These are phyloP conservation scores for Trichopus zeylanicus DNA, from an alignment of 116 monocot genomes.

Conservation along the genomic window DNA sequence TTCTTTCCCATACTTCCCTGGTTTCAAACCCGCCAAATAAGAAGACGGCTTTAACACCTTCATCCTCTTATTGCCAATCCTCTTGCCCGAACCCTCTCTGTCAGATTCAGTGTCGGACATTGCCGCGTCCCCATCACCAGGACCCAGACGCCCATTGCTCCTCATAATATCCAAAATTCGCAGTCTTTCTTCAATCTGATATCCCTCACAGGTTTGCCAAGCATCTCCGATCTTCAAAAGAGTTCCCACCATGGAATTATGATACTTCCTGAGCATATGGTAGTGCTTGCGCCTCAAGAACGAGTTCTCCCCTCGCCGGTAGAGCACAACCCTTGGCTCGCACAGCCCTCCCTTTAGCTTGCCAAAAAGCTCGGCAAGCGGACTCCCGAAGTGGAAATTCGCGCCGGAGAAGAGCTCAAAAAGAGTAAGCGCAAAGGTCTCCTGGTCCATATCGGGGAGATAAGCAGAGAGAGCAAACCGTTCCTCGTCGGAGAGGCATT, in stretches of 20 bases:
- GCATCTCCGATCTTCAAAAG: slow-evolving; percentile 35
- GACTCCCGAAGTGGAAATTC: slow-evolving; percentile 81
- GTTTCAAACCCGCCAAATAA: slow-evolving; percentile 9
- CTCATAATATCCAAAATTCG: slow-evolving; percentile 31
- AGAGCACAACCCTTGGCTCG: slow-evolving; percentile 45
- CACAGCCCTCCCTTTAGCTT: slow-evolving; percentile 55
- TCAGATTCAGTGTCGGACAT: slow-evolving; percentile 25
- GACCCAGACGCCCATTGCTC: slow-evolving; percentile 22
- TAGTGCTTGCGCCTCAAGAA: slow-evolving; percentile 45
- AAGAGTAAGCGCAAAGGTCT: slow-evolving; percentile 42
- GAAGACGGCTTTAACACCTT: slow-evolving; percentile 14
- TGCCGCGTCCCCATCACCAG: slow-evolving; percentile 13
- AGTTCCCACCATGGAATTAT: slow-evolving; percentile 58
- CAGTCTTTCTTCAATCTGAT: slow-evolving; percentile 62
- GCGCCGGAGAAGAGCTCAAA: slow-evolving; percentile 41
- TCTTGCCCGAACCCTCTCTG: slow-evolving; percentile 16
- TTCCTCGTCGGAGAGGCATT: slow-evolving; percentile 60
- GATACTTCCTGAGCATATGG: slow-evolving; percentile 52
- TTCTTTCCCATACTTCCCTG: slow-evolving; percentile 23
- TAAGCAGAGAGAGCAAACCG: slow-evolving; percentile 42
- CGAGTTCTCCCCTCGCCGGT: slow-evolving; percentile 41
- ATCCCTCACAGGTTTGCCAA: slow-evolving; percentile 46
- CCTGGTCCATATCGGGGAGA: slow-evolving; percentile 82
- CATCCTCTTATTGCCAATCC: slow-evolving; percentile 16
- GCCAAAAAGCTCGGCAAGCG: slow-evolving; percentile 37